Percentiles rank a stretch among this genome's conserved stretches.
Conservation (phyloP, 345 rosid species). For the Arabis hirsuta region DNA sequence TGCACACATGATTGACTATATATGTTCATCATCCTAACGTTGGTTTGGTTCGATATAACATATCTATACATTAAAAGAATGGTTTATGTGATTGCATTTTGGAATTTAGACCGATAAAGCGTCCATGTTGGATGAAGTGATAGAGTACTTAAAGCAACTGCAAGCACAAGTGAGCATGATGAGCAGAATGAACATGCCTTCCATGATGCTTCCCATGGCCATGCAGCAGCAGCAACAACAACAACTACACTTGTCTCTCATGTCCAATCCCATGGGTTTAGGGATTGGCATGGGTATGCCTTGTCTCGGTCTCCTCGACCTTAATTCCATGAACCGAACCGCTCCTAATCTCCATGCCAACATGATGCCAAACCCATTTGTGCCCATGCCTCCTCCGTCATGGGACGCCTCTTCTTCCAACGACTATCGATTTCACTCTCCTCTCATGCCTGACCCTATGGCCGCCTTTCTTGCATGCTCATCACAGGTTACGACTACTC, state of each 20-base stretch:
- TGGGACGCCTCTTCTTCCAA: slow-evolving; percentile 65
- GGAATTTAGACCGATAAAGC: slow-evolving; percentile 85
- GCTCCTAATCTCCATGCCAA: slow-evolving; percentile 43
- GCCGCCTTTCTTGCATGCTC: slow-evolving; percentile 76
- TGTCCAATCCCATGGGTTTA: slow-evolving; percentile 65
- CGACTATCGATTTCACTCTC: slow-evolving; percentile 48
- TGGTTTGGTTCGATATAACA: slow-evolving; percentile 9
- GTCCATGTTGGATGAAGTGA: slow-evolving; percentile 96
- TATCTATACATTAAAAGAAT: neutral
- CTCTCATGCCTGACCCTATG: slow-evolving; percentile 62
- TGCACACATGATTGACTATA: slow-evolving; percentile 18
- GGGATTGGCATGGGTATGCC: slow-evolving; percentile 77
- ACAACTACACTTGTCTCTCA: slow-evolving; percentile 78
- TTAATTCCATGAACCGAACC: slow-evolving; percentile 52
- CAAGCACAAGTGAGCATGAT: slow-evolving; percentile 90
- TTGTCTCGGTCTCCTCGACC: slow-evolving; percentile 37
- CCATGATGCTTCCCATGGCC: slow-evolving; percentile 80
- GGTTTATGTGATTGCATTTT: neutral
- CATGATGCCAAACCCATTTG: slow-evolving; percentile 59
- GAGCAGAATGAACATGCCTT: slow-evolving; percentile 74
- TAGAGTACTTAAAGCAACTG: slow-evolving; percentile 85
- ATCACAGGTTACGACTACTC: slow-evolving; percentile 54
- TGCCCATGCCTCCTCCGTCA: slow-evolving; percentile 52
- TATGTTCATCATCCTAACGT: neutral
- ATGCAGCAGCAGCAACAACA: slow-evolving; percentile 58